Percentiles rank a stretch among this genome's conserved stretches.
Evolutionary conservation across 257 asterid genomes (phyloP).

Genomic region (Lycium ferocissimum): DNA sequence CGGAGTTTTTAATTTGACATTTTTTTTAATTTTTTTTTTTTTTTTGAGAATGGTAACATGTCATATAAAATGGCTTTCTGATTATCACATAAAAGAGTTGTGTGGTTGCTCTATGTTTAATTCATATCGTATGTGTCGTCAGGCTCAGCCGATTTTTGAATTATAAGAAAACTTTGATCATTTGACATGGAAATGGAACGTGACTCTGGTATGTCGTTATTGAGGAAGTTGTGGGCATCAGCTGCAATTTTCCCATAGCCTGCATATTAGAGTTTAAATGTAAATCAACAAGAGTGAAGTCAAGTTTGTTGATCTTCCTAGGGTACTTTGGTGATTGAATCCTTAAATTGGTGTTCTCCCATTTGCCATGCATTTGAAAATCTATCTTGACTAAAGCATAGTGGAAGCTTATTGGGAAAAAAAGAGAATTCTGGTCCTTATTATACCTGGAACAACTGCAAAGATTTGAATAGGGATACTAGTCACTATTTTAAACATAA

Average conservation of each 20-base stretch:
- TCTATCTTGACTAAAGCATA: not conserved
- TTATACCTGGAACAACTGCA: constrained; percentile 10
- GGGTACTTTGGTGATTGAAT: constrained; percentile 18
- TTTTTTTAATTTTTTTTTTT: no score
- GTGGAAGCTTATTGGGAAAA: not conserved
- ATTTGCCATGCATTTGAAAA: not conserved
- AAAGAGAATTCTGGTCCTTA: not conserved
- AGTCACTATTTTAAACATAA: not conserved
- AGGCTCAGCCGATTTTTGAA: not conserved
- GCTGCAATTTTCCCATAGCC: not conserved
- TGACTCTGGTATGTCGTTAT: not conserved
- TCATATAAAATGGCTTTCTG: not conserved
- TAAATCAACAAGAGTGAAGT: not conserved
- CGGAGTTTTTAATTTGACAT: not conserved
- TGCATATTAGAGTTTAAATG: not conserved
- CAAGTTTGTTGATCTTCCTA: constrained; percentile 5
- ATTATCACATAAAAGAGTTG: not conserved
- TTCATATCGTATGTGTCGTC: constrained; percentile 5
- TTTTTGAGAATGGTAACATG: not conserved
- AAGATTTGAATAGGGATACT: not conserved
- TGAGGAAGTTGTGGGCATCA: constrained; percentile 14
- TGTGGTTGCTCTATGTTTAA: not conserved
- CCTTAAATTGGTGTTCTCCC: not conserved
- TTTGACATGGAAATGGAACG: not conserved
- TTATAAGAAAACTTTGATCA: not conserved